phyloP scores from a whole-genome alignment of 2,329 filamentous ascomycete species.

The Alternaria triticina region DNA sequence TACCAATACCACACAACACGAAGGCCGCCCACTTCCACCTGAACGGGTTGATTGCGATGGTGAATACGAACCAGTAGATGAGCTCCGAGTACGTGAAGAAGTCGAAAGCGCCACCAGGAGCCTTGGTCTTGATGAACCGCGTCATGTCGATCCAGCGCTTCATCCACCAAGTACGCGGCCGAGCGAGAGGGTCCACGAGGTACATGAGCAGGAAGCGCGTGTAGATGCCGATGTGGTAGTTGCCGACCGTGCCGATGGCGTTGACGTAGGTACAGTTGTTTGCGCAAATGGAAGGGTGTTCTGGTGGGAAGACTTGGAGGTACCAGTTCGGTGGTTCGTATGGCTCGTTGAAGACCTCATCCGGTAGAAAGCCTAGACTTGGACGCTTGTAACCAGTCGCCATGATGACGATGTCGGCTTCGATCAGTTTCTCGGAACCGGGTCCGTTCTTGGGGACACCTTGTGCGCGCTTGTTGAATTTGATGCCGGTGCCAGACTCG shows the following conservation, averaged over 20 bases:
- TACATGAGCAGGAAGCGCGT: conserved; percentile 88
- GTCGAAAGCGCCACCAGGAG: conserved; percentile 76
- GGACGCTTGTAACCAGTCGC: conserved; percentile 83
- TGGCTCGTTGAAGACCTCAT: conserved; percentile 73
- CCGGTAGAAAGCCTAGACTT: conserved; percentile 73
- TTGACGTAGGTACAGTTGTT: conserved; percentile 86
- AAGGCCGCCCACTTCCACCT: conserved; percentile 90
- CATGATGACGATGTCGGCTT: conserved; percentile 80
- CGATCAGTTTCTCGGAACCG: conserved; percentile 68
- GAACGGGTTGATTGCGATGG: conserved; percentile 80
- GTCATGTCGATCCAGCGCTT: conserved; percentile 88
- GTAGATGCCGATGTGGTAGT: conserved; percentile 91
- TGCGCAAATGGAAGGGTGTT: conserved; percentile 74
- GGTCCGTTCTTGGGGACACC: conserved; percentile 79
- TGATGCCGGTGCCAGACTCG: conserved; percentile 67
- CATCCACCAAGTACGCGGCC: conserved; percentile 77
- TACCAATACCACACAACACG: conserved; percentile 78
- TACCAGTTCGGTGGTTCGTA: conserved; percentile 88
- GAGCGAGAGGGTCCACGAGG: conserved; percentile 76
- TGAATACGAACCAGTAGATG: conserved; percentile 84
- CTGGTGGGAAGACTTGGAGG: conserved; percentile 81
- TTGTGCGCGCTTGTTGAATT: conserved; percentile 73
- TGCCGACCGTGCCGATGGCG: conserved; percentile 81
- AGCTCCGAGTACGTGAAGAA: conserved; percentile 90
- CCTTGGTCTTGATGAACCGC: conserved; percentile 69